Conservation (phyloP, 179 eudicot species). For the Drosera spatulata region DNA sequence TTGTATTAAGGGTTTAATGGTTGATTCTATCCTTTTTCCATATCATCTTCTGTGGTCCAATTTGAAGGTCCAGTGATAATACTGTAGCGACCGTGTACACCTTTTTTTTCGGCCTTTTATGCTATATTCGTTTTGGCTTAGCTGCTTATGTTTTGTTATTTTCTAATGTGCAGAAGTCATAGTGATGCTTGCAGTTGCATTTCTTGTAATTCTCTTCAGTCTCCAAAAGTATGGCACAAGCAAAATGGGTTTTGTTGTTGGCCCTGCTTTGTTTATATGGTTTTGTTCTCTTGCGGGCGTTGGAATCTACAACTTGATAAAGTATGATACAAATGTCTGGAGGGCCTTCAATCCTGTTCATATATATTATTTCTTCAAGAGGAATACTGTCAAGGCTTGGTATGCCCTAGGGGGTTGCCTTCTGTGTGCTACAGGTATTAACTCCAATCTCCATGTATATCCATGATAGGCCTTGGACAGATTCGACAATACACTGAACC, state of each 20-base stretch:
- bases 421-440: conserved; percentile 88
- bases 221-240: conserved; percentile 92
- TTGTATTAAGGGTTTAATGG: too few relatives aligned
- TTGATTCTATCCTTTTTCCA: not conserved
- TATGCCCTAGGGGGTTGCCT: conserved; percentile 96
- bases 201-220: conserved; percentile 83
- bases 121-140: conserved; percentile 3
- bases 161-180: conserved; percentile 59
- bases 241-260: conserved; percentile 89
- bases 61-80: not conserved
- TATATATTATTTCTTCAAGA: conserved; percentile 80
- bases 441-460: not conserved
- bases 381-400: conserved; percentile 83
- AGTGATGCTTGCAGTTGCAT: conserved; percentile 79
- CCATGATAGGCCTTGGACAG: not conserved
- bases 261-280: conserved; percentile 95
- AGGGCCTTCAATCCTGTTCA: conserved; percentile 89
- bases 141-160: conserved; percentile 4
- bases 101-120: not conserved
- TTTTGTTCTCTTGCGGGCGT: conserved; percentile 82
- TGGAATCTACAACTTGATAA: conserved; percentile 84
- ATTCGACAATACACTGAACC: not conserved
- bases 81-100: not conserved
- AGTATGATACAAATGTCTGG: conserved; percentile 65
- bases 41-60: not conserved